Percentiles rank a stretch among this genome's conserved stretches.
Evolutionary conservation across 148 eudicot genomes (phyloP).

Genomic region (Nepenthes gracilis): DNA sequence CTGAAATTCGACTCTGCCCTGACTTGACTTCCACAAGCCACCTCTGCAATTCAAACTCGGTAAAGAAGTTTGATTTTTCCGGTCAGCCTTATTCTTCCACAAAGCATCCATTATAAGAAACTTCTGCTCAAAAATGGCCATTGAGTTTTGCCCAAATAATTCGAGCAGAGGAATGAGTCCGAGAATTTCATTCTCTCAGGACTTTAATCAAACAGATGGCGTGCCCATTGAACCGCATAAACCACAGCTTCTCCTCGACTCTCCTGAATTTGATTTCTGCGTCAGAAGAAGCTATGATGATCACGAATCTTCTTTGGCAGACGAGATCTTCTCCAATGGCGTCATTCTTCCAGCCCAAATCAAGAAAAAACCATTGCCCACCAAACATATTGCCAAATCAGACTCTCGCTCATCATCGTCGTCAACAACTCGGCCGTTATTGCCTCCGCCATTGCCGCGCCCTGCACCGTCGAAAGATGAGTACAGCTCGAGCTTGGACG

Average conservation of each 20-base stretch:
- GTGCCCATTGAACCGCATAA: slow-evolving; percentile 56
- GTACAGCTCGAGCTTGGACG: too few relatives aligned
- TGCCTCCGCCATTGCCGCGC: slow-evolving; percentile 2
- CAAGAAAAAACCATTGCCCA: slow-evolving; percentile 15
- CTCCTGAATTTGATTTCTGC: slow-evolving; percentile 67
- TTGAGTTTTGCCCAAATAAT: slow-evolving; percentile 47
- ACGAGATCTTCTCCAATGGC: slow-evolving; percentile 73
- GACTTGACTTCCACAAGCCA: too few relatives aligned
- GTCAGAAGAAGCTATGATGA: slow-evolving; percentile 23
- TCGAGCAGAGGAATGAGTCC: slow-evolving; percentile 50
- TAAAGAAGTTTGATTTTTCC: too few relatives aligned
- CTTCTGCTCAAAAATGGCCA: slow-evolving; percentile 32
- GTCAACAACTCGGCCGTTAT: slow-evolving; percentile 9
- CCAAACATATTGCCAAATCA: neutral
- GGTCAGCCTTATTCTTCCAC: too few relatives aligned
- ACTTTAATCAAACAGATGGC: slow-evolving; percentile 46
- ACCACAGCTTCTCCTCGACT: slow-evolving; percentile 14
- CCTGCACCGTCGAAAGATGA: slow-evolving; percentile 5
- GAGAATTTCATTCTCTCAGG: slow-evolving; percentile 80
- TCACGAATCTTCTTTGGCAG: slow-evolving; percentile 55
- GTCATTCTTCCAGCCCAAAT: slow-evolving; percentile 59
- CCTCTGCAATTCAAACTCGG: too few relatives aligned
- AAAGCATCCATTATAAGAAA: neutral
- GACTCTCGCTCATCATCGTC: slow-evolving; percentile 7
- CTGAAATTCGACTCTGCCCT: too few relatives aligned